Percentiles rank a stretch among this genome's conserved stretches.
Conservation (phyloP, 2,329 filamentous ascomycete species). For the Lasiodiplodia hormozganensis region DNA sequence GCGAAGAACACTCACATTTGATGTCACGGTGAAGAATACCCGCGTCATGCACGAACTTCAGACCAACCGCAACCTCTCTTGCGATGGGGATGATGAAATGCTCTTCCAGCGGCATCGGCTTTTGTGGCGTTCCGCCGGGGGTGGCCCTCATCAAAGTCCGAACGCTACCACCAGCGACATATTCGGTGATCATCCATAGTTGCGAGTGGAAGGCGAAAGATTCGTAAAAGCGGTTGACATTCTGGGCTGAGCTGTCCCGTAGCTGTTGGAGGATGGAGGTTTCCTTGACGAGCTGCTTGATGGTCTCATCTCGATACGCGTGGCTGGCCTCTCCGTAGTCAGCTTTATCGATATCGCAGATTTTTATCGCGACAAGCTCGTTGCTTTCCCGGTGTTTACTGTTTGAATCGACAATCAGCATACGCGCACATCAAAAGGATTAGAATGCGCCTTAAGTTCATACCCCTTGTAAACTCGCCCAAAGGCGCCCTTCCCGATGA, state of each 20-base stretch:
- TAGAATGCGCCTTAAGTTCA: slow-evolving; percentile 35
- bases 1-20: slow-evolving; percentile 55
- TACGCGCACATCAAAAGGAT: not conserved
- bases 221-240: slow-evolving; percentile 83
- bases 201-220: slow-evolving; percentile 78
- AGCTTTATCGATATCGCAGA: slow-evolving; percentile 81
- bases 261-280: slow-evolving; percentile 73
- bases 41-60: slow-evolving; percentile 69
- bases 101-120: slow-evolving; percentile 60
- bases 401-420: slow-evolving; percentile 32
- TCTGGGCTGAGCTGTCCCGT: slow-evolving; percentile 78
- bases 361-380: slow-evolving; percentile 76
- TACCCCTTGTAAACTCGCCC: slow-evolving; percentile 75
- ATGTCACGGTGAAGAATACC: slow-evolving; percentile 71
- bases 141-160: slow-evolving; percentile 61
- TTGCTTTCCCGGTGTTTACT: slow-evolving; percentile 50
- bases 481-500: slow-evolving; percentile 78
- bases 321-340: slow-evolving; percentile 56
- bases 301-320: slow-evolving; percentile 38
- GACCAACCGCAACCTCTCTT: slow-evolving; percentile 66
- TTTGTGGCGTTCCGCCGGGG: slow-evolving; percentile 31
- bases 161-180: slow-evolving; percentile 84
- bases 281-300: slow-evolving; percentile 58
- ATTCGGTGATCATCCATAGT: slow-evolving; percentile 89
- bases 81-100: slow-evolving; percentile 69